A percentile compares a stretch with the other conserved stretches of the same genome.
phyloP scores from a whole-genome alignment of 2,329 filamentous ascomycete genomes.

The Coleophoma crateriformis region DNA sequence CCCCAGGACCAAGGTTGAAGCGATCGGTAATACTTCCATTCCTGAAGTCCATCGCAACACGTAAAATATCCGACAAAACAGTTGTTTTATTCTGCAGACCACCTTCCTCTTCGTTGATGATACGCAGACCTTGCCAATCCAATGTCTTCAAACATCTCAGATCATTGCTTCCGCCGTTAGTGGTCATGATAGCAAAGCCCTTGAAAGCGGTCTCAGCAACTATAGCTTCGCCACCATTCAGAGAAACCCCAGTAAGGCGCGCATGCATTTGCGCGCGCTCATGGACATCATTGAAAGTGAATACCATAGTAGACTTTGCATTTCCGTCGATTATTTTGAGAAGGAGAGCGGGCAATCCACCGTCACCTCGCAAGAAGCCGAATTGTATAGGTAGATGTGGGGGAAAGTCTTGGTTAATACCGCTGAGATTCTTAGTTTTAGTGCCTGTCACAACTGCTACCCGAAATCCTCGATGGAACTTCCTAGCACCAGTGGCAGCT shows the following conservation, averaged over 20 bases:
- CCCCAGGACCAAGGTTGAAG: constrained; percentile 74
- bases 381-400: constrained; percentile 68
- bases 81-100: constrained; percentile 57
- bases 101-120: constrained; percentile 64
- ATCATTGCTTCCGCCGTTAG: constrained; percentile 33
- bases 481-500: constrained; percentile 67
- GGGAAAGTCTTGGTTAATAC: constrained; percentile 64
- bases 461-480: constrained; percentile 73
- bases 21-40: constrained; percentile 78
- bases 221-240: constrained; percentile 64
- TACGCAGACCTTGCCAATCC: constrained; percentile 60
- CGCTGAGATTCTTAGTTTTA: constrained; percentile 71
- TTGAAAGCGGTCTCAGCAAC: constrained; percentile 63
- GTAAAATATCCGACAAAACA: constrained; percentile 70
- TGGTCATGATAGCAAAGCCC: constrained; percentile 56
- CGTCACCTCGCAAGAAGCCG: constrained; percentile 68
- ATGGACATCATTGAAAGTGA: constrained; percentile 70
- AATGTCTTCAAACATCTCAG: constrained; percentile 26
- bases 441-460: constrained; percentile 74
- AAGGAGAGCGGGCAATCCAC: constrained; percentile 58
- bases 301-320: constrained; percentile 57
- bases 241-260: constrained; percentile 65
- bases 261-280: constrained; percentile 69
- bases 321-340: constrained; percentile 50
- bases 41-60: constrained; percentile 70